phyloP scores from a whole-genome alignment of 495 filamentous ascomycete genomes.

The Paragyromitra xinjiangensis region DNA sequence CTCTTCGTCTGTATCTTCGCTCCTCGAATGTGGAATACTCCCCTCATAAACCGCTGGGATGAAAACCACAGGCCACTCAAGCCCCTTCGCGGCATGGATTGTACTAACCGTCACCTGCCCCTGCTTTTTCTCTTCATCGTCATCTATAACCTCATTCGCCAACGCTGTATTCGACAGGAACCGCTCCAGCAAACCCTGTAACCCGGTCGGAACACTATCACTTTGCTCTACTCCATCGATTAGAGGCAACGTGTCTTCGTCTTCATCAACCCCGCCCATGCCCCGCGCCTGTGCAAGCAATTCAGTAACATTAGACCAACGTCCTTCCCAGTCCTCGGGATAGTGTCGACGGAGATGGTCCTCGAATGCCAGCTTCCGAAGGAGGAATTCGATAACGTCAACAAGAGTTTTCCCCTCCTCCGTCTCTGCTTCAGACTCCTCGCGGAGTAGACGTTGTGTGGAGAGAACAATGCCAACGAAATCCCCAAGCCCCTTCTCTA shows the following conservation, averaged over 20 bases:
- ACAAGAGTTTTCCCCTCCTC: slow-evolving; percentile 63
- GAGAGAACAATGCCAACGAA: slow-evolving; percentile 72
- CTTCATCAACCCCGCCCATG: slow-evolving; percentile 64
- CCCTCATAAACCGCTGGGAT: slow-evolving; percentile 90
- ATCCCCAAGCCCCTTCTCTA: slow-evolving; percentile 70
- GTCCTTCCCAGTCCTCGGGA: slow-evolving; percentile 76
- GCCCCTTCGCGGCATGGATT: slow-evolving; percentile 91
- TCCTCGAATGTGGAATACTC: slow-evolving; percentile 90
- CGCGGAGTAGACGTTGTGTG: slow-evolving; percentile 67
- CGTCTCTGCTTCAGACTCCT: slow-evolving; percentile 49
- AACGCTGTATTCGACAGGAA: slow-evolving; percentile 92
- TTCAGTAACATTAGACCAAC: slow-evolving; percentile 94
- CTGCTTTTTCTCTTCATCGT: slow-evolving; percentile 65
- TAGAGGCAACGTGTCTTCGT: slow-evolving; percentile 73
- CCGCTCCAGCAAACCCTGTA: slow-evolving; percentile 74
- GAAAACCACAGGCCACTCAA: slow-evolving; percentile 98
- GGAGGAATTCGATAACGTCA: slow-evolving; percentile 76
- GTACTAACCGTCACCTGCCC: slow-evolving; percentile 90
- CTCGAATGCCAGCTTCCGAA: slow-evolving; percentile 77
- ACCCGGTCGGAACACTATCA: slow-evolving; percentile 59
- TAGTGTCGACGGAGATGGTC: slow-evolving; percentile 74
- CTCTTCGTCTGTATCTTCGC: slow-evolving; percentile 91
- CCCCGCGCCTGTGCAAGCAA: slow-evolving; percentile 79
- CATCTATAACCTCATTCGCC: slow-evolving; percentile 75
- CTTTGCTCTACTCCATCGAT: slow-evolving; percentile 79